These are phyloP conservation scores for Saprolegnia parasitica DNA, from an alignment of 352 stramenopile genomes.

Conservation along the genomic window DNA sequence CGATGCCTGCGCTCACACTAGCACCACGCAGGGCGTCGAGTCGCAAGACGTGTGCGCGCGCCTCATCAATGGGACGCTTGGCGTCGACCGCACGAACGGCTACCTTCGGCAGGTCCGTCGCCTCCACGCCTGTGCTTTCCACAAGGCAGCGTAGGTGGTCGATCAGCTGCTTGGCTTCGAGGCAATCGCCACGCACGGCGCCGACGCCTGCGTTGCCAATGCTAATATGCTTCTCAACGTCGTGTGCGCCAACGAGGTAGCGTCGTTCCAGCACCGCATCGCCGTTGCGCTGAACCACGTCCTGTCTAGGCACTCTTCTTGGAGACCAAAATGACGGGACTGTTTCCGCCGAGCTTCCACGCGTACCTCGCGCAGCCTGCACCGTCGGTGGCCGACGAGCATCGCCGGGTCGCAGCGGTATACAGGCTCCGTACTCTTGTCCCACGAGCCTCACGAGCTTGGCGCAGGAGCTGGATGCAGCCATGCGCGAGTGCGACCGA, in stretches of 20 bases:
- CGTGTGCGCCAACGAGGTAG: neutral
- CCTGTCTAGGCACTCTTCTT: neutral
- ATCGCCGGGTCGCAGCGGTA: no score
- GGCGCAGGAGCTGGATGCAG: neutral
- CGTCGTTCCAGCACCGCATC: neutral
- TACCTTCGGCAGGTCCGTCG: neutral
- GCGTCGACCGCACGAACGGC: neutral
- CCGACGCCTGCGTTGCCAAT: neutral
- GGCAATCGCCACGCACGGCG: neutral
- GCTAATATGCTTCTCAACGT: neutral
- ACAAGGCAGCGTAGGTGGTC: neutral
- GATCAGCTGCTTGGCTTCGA: neutral
- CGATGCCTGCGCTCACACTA: neutral
- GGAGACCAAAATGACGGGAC: neutral
- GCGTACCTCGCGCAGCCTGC: neutral
- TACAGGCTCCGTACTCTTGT: neutral
- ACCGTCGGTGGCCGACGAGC: no score
- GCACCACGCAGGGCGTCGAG: neutral
- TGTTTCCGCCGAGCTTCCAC: neutral
- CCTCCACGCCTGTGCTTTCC: neutral
- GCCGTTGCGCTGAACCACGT: neutral
- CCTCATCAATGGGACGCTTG: neutral
- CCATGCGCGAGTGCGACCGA: neutral
- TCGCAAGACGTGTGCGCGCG: constrained; percentile 4
- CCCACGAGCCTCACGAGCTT: neutral